Evolutionary conservation across 257 asterid species (phyloP), one percentile per base, ranked within the genome.

Genomic region (Solanum pennellii): DNA sequence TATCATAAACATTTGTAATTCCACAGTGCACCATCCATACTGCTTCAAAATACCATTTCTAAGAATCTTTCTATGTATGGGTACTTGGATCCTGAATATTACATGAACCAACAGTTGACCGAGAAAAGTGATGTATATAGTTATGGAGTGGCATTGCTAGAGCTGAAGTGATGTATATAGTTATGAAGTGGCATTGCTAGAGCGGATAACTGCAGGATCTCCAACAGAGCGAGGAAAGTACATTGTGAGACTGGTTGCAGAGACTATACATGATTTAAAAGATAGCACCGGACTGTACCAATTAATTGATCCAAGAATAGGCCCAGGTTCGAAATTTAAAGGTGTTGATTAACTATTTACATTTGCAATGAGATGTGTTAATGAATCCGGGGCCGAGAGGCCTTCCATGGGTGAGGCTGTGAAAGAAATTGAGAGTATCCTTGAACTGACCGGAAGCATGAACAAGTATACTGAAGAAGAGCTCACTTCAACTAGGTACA

Each of bases 51-150:
- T 37, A 5, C 49, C 60, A 62, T 62, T 60, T 62, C 59, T 23
- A 62, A 8, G 73, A 35, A 37, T 65, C 6, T 84, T 47, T 25
- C 47, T 15, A 16, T 44, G 21, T 15, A 94, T 95, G 98, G 98
- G 29, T 96, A 93, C 90, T 91, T 94, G 96, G 98, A 96, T 88
- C 98, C 98, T 31, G 98, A 94, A 88, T 37, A 96, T 49, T 96
- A 93, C 93, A 94, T 92, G 98, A 94, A 96, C 1, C 96, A 96
- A 85, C 96, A 93, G 44, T 80, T 96, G 74, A 96, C 94, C 0
- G 96, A 96, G 69, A 94, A 94, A 73, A 96, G 97, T 9, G 98
- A 96, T 23, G 98, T 95, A 3, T 94, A 94, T 27, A 94, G 98
- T 90, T 94, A 91, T 47, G 98, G 98, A 37, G 91, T 96, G 3